phyloP scores from a whole-genome alignment of 768 basidiomycete species.

The Russula griseocarnosa region DNA sequence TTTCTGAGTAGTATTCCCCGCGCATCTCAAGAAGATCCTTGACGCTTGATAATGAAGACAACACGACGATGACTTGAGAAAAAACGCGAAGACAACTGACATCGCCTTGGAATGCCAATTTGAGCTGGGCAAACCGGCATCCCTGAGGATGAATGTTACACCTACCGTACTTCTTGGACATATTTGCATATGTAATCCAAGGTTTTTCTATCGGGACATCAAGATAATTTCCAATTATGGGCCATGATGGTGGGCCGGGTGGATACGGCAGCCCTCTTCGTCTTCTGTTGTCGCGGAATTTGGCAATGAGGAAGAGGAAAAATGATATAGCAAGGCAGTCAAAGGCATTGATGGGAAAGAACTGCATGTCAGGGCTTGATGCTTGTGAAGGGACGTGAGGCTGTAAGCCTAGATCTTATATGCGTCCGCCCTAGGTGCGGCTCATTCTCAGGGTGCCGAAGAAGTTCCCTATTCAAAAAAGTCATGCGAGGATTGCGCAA shows the following conservation, averaged over 20 bases:
- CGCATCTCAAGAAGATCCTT: slow-evolving; percentile 21
- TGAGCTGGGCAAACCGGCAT: no score
- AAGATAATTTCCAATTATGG: slow-evolving; percentile 17
- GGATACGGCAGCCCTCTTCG: slow-evolving; percentile 7
- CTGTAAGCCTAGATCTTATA: no score
- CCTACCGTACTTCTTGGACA: slow-evolving; percentile 19
- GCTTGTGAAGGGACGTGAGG: neutral
- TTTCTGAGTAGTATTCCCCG: slow-evolving; percentile 11
- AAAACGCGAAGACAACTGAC: slow-evolving; percentile 10
- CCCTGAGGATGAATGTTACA: neutral
- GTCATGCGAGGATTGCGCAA: neutral
- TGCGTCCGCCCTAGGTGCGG: no score
- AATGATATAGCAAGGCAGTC: neutral
- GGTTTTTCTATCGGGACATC: slow-evolving; percentile 11
- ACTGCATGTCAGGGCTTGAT: neutral
- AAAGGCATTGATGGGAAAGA: neutral
- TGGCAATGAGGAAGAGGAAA: neutral
- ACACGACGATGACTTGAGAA: slow-evolving; percentile 12
- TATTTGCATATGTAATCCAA: slow-evolving; percentile 7
- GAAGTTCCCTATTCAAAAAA: neutral
- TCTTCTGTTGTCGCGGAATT: neutral
- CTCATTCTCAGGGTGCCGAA: neutral
- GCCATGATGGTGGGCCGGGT: slow-evolving; percentile 5
- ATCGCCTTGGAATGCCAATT: slow-evolving; percentile 7
- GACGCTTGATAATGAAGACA: neutral